Base-by-base conservation (phyloP, 2,329 filamentous ascomycete genomes). In the Cadophora sp. region DNA sequence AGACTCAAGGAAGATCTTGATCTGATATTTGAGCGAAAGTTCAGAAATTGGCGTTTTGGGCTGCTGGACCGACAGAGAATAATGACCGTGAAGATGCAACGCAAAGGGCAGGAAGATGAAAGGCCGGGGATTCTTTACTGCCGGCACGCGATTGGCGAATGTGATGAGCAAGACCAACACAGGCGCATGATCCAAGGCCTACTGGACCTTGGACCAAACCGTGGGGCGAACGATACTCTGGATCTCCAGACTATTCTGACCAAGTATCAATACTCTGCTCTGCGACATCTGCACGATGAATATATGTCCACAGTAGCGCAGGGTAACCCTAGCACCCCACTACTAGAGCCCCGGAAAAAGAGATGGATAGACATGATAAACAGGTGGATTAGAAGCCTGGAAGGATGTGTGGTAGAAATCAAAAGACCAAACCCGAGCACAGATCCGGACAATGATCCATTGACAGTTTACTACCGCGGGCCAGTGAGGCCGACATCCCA, bases 391-490 rank as follows among this genome's bases (percentile, higher is more conserved):
- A 20, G 27, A 9, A 66, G 58, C 27, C 58, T 64, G 33, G 39
- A 55, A n/a, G 58, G 56, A 11, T 53, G 45, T 9, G 45, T 16
- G 18, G 16, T 68, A 33, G 22, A 22, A 18, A 63, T 69, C 20
- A 59, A 60, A 18, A 48, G 13, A 13, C 47, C 36, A 5, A 45
- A 58, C 30, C 30, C 55, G 14, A n/a, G 24, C 22, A 18, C 55
- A 4, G 58, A 67, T 47, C 64, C 62, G 14, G 59, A 63, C 20
- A 67, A 70, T 43, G 68, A 70, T 58, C 68, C 68, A 16, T 27
- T 43, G 5, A 53, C 65, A 11, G 61, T 70, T 7, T 70, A 70
- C 30, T 70, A 62, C 30, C 64, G 51, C 36, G 66, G 64, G 0
- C 53, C 65, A 6, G 22, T 63, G 2, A 22, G 18, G 18, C 18